Base-by-base conservation (phyloP, 495 filamentous ascomycete species). In the Talaromyces stipitatus region DNA sequence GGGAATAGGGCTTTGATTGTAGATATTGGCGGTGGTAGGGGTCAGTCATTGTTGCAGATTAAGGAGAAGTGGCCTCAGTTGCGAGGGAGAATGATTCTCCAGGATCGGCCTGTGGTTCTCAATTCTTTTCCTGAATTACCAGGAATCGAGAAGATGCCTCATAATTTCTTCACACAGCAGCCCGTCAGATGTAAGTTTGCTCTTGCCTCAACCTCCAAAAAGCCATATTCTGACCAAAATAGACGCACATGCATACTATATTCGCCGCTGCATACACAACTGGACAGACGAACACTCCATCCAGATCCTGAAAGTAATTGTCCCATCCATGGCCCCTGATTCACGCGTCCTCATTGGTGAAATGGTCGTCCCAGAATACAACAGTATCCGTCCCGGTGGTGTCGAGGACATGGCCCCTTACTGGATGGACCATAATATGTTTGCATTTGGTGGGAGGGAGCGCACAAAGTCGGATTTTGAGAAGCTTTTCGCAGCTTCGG, bases 101-200 rank as follows among this genome's bases (percentile, higher is more conserved):
- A 83, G 60, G 80, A 82, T 56, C 65, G 74, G 0, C 66, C 71
- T 5, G 61, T 60, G 0, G 72, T 75, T 9, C 72, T 82, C 36
- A 72, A 60, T 29, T 60, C 38, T 38, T 58, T 80, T 41, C 53
- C 22, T 9, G 18, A 69, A 38, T 50, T 65, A 4, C 46, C 16
- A 36, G 32, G 47, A n/a, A 60, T 58, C 3, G 64, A 70, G 48
- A 33, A 58, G 11, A 66, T 72, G 63, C 50, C 55, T 0, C 69
- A 83, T 59, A 69, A 83, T 58, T 78, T 85, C 58, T 81, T 82
- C 56, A 78, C 72, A 0, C 63, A 68, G 2, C 80, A 84, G 63
- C 78, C 78, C 2, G 64, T 81, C 22, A 66, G 67, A 43, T 66
- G 51, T 54, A 22, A 54, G 51, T 52, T 12, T 54, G 36, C 14